Percentiles rank a stretch among this genome's conserved stretches.
Conservation (phyloP, 192 early-diverging fungal genomes). For the Backusella australiensis region DNA sequence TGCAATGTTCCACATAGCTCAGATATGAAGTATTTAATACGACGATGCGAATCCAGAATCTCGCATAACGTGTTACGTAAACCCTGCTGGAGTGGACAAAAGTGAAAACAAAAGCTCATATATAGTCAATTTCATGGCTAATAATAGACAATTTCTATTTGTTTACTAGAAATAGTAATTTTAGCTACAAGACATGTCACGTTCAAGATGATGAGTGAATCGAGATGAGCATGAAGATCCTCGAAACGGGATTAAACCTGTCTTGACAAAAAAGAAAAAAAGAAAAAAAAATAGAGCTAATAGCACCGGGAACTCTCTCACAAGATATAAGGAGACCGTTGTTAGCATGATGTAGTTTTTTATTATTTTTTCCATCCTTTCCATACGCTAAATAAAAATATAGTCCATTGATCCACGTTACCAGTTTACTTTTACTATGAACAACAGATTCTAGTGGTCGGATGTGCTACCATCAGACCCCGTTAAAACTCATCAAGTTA, state of each 20-base stretch:
- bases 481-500: not conserved
- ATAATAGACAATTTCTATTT: not conserved
- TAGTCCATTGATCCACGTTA: not conserved
- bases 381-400: not conserved
- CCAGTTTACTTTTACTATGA: conserved; percentile 3
- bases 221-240: not conserved
- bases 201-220: not conserved
- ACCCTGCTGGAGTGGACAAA: not conserved
- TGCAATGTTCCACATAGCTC: not conserved
- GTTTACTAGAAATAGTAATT: not conserved
- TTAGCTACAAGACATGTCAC: not conserved
- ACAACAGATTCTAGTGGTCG: not conserved
- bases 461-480: not conserved
- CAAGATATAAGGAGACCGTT: not conserved
- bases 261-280: not conserved
- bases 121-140: not conserved
- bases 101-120: not conserved
- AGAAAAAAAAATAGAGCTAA: not conserved
- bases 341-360: not conserved
- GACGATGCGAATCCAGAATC: not conserved
- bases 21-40: conserved; percentile 1
- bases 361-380: not conserved
- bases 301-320: not conserved
- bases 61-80: not conserved
- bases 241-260: not conserved